These are phyloP conservation scores for Fusarium pseudonygamai DNA, from an alignment of 2,329 filamentous ascomycete genomes.

Conservation along the genomic window DNA sequence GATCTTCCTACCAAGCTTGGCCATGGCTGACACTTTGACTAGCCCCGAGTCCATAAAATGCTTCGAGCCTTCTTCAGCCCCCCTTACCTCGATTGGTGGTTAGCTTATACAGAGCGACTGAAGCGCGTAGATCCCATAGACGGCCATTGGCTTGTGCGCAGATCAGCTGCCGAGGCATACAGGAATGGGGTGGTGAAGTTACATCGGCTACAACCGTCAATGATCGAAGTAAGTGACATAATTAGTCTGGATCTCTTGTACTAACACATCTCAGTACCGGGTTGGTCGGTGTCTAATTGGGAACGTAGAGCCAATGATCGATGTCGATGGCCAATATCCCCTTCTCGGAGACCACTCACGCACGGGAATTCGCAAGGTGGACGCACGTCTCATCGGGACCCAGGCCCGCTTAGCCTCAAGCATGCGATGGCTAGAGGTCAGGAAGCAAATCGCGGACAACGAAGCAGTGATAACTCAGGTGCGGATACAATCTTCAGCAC, in stretches of 20 bases:
- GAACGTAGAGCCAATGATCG: not conserved
- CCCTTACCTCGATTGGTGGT: not conserved
- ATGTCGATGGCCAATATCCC: not conserved
- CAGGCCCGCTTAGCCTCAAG: not conserved
- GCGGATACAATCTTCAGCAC: not conserved
- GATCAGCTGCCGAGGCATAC: not conserved
- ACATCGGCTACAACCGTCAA: not conserved
- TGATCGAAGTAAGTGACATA: not conserved
- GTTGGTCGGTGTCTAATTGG: not conserved
- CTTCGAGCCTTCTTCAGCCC: not conserved
- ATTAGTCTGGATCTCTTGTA: not conserved
- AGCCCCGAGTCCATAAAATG: not conserved
- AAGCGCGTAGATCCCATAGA: not conserved
- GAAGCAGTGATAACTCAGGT: too few species aligned
- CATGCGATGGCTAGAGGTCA: not conserved
- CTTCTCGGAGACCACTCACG: not conserved
- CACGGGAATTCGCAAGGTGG: not conserved
- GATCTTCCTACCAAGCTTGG: not conserved
- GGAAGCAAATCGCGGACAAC: not conserved
- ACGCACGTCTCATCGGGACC: not conserved
- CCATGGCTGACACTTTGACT: not conserved
- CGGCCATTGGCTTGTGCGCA: not conserved
- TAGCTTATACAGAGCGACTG: too few species aligned
- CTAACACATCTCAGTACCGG: accelerated
- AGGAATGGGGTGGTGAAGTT: not conserved